Evolutionary conservation across 2,329 filamentous ascomycete genomes (phyloP), one percentile per base, ranked within the genome.

Genomic region (Colletotrichum gigasporum): DNA sequence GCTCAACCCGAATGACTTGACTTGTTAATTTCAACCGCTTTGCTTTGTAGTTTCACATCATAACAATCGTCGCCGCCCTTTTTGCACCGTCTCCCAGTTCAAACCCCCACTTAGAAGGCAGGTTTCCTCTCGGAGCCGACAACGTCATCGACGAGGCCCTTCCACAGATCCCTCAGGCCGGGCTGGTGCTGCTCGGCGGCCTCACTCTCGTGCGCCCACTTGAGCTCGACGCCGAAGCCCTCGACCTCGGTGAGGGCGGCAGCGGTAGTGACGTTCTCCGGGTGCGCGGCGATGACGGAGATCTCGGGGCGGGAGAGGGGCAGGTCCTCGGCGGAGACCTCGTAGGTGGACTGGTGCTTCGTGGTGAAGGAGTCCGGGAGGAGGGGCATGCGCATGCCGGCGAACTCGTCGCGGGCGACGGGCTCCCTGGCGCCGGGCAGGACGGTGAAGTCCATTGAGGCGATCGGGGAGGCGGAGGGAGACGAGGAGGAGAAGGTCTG

Each of bases 191-290:
- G 71, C 26, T 75, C 69, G n/a, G 65, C 65, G 11, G 64, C 44
- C 20, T 65, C 73, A 20, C 71, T 61, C 32, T 79, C 75, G 66
- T 86, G 82, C 9, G 78, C 77, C 69, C 86, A 84, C 71, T 83
- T 84, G 54, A 89, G 77, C 73, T 86, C 82, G 5, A 86, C 71
- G 47, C 82, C 81, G 69, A 87, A 82, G n/a, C 82, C 82, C 70
- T 88, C 85, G n/a, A 89, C 80, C 71, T 86, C 84, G 8, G 83
- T 85, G 61, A 90, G 75, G 4, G 85, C 81, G 5, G 81, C 78
- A 2, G 81, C 79, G 3, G 85, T 78, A 3, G 82, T 72, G 26
- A 87, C 83, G 42, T 76, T 75, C 18, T 85, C 85, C 0, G 87
- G 86, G 75, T 88, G 77, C 6, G 82, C 80, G 10, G 87, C 87